Conservation (phyloP, 352 stramenopile genomes). For the Albugo laibachii region DNA sequence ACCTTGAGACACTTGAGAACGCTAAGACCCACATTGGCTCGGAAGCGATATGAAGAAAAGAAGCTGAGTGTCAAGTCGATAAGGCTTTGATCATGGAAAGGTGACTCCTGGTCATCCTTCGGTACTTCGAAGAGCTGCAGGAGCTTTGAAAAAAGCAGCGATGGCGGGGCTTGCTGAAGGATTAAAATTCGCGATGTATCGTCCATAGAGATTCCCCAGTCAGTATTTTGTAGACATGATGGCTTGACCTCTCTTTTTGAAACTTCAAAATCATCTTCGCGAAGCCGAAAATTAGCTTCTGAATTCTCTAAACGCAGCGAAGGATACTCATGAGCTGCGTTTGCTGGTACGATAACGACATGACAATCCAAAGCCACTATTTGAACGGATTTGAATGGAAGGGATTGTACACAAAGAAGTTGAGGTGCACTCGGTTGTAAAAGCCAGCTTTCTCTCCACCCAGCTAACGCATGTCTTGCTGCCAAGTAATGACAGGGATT, state of each 20-base stretch:
- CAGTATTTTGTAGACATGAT: background rate
- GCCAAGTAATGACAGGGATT: conserved; percentile 66
- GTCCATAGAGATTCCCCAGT: background rate
- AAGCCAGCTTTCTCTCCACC: conserved; percentile 14
- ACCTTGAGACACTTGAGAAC: conserved; percentile 13
- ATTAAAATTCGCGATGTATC: conserved; percentile 23
- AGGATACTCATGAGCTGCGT: background rate
- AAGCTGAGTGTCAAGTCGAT: conserved; percentile 62
- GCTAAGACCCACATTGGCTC: conserved; percentile 51
- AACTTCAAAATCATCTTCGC: conserved; percentile 33
- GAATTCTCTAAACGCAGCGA: conserved; percentile 23
- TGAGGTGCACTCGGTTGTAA: conserved; percentile 52
- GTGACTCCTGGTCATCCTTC: conserved; percentile 9
- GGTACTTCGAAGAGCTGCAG: conserved; percentile 17
- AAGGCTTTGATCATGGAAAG: background rate
- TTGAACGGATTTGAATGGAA: conserved; percentile 29
- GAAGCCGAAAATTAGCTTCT: conserved; percentile 22
- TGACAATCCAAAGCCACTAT: conserved; percentile 62
- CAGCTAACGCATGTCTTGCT: conserved; percentile 32
- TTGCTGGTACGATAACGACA: conserved; percentile 31
- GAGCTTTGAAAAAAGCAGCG: conserved; percentile 40
- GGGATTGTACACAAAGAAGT: conserved; percentile 36
- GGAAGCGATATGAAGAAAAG: conserved; percentile 71
- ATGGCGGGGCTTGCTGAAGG: conserved; percentile 59
- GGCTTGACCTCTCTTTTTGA: conserved; percentile 4